These are phyloP conservation scores for Didymellaceae sp. DNA, from an alignment of 2,329 filamentous ascomycete species.

Conservation along the genomic window DNA sequence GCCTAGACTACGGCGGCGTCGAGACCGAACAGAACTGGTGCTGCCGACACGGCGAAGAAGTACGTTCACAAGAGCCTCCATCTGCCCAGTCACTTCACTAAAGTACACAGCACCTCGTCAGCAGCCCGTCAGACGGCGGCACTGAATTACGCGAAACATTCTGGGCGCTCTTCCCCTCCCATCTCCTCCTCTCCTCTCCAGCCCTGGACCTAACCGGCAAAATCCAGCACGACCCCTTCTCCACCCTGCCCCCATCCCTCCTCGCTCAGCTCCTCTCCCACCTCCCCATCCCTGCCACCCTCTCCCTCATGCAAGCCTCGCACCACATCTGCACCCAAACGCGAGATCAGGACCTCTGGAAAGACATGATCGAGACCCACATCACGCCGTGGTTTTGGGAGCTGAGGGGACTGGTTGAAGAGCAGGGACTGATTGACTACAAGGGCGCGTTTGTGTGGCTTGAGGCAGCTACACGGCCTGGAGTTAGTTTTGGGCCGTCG, in stretches of 20 bases:
- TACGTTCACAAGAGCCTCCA: not conserved
- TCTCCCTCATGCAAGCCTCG: conserved; percentile 23
- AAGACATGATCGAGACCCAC: conserved; percentile 18
- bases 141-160: not conserved
- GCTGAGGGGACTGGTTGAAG: not conserved
- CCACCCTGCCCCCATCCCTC: conserved; percentile 22
- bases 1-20: conserved; percentile 23
- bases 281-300: conserved; percentile 10
- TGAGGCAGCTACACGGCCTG: conserved; percentile 21
- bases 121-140: conserved; percentile 5
- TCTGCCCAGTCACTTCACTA: not conserved
- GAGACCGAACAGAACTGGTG: conserved; percentile 20
- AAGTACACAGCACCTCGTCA: conserved; percentile 16
- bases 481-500: conserved; percentile 26
- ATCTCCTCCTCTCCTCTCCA: not conserved
- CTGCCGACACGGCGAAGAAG: conserved; percentile 26
- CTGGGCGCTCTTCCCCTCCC: not conserved
- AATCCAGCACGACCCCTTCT: conserved; percentile 20
- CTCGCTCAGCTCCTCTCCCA: conserved; percentile 15
- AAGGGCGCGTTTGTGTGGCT: conserved; percentile 33
- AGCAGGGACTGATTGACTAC: conserved; percentile 13
- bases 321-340: conserved; percentile 17
- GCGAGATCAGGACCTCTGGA: conserved; percentile 20
- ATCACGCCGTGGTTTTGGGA: conserved; percentile 27
- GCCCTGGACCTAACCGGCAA: conserved; percentile 5